Evolutionary conservation across 352 stramenopile genomes (phyloP), one percentile per base, ranked within the genome.

Genomic region (Aphanomyces astaci): DNA sequence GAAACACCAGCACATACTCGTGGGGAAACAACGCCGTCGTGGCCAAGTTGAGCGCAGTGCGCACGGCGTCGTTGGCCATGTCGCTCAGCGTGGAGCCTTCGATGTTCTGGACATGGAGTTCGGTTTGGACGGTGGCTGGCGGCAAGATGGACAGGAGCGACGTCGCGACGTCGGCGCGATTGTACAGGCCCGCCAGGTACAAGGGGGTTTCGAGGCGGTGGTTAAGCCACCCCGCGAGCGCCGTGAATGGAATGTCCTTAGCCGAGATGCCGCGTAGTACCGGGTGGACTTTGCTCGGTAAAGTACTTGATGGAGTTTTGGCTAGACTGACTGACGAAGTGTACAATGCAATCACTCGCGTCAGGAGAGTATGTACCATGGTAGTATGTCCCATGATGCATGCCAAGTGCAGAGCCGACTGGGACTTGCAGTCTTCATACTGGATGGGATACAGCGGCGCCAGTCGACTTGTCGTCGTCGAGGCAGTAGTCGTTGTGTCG

Each of bases 1-100:
- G 76, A 54, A 92, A 90, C n/a, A 92, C 74, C 64, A 92, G 55
- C 3, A 89, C 78, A 33, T 90, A 90, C 71, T 92, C 84, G 13
- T 25, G 15, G 13, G 13, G 25, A 11, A 54, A 71, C 17, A 72
- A 55, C 13, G 66, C 48, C 30, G 17, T 22, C 4, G 7, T 64
- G 4, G 0, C 51, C 0, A 73, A 24, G 25, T 66, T 70, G 7
- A 93, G 75, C 28, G 72, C 28, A 3, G 33, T 54, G 1, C 77
- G 71, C 10, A 78, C 73, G 0, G 49, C n/a, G 13, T 79, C 77
- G 57, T 75, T 80, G 3, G 76, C 75, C 27, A 90, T 71, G 59
- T 90, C 80, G 22, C 85, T 74, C 3, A 90, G 72, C 33, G 74
- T 87, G 2, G 83, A 84, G n/a, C 84, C 84, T 69, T 93, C 84